phyloP scores from a whole-genome alignment of 805 yeast species.

The Phaffomyces opuntiae region DNA sequence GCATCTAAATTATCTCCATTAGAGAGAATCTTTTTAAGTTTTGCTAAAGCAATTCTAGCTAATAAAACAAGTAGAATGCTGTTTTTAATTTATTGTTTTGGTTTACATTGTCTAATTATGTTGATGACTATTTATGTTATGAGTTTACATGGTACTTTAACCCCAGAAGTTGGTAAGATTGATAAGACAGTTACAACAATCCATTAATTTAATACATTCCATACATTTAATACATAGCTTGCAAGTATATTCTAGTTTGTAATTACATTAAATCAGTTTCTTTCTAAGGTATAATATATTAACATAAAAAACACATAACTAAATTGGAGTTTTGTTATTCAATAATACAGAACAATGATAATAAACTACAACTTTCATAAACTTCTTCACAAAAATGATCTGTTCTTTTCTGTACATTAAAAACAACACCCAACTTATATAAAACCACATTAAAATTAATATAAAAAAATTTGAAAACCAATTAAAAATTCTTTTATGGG shows the following conservation, averaged over 20 bases:
- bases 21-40: conserved; percentile 68
- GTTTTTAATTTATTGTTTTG: conserved; percentile 66
- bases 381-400: not conserved
- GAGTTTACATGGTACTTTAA: conserved; percentile 35
- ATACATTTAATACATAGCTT: not conserved
- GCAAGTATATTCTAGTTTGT: no score
- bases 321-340: no score
- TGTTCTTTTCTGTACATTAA: conserved; percentile 9
- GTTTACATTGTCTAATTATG: conserved; percentile 70
- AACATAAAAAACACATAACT: not conserved
- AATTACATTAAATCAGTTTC: no score
- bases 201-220: not conserved
- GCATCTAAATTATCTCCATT: conserved; percentile 64
- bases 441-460: conserved; percentile 8
- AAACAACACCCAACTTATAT: conserved; percentile 8
- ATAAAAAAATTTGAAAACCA: not conserved
- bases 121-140: conserved; percentile 50
- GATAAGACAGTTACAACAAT: conserved; percentile 5
- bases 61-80: conserved; percentile 65
- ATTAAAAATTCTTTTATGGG: not conserved
- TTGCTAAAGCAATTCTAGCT: conserved; percentile 70
- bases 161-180: conserved; percentile 33
- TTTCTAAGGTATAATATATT: not conserved
- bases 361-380: not conserved
- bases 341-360: not conserved